Percentiles rank a stretch among this genome's conserved stretches.
These are phyloP conservation scores for Moricandia arvensis DNA, from an alignment of 345 rosid genomes.

Conservation along the genomic window DNA sequence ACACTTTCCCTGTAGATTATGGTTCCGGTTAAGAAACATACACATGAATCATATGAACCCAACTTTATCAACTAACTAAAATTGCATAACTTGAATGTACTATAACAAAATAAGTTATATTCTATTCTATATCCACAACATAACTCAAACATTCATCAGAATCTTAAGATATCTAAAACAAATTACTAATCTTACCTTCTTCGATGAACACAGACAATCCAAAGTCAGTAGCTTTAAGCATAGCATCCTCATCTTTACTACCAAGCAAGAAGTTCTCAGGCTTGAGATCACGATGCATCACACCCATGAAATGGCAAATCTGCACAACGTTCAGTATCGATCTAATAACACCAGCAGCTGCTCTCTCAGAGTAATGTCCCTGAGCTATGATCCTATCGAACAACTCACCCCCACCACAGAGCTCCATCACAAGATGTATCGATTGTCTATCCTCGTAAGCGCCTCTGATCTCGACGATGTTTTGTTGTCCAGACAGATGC, in stretches of 20 bases:
- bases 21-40: neutral
- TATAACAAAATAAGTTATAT: neutral
- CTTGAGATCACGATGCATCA: slow-evolving; percentile 83
- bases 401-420: slow-evolving; percentile 85
- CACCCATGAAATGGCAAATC: slow-evolving; percentile 86
- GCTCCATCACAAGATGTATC: slow-evolving; percentile 82
- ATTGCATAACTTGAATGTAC: neutral
- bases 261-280: slow-evolving; percentile 85
- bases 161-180: too few species aligned
- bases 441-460: slow-evolving; percentile 70
- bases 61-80: slow-evolving; percentile 14
- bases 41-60: slow-evolving; percentile 13
- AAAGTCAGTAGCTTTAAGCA: slow-evolving; percentile 79
- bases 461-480: slow-evolving; percentile 72
- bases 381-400: slow-evolving; percentile 77
- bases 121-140: neutral
- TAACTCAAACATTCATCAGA: neutral
- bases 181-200: slow-evolving; percentile 50
- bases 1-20: slow-evolving; percentile 52
- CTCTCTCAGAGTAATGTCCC: slow-evolving; percentile 74
- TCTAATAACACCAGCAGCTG: slow-evolving; percentile 59
- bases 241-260: slow-evolving; percentile 54
- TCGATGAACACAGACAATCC: slow-evolving; percentile 80
- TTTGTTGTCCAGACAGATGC: slow-evolving; percentile 76
- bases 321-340: slow-evolving; percentile 69